Conservation (phyloP, 495 filamentous ascomycete genomes). For the Aspergillus ellipticus region DNA sequence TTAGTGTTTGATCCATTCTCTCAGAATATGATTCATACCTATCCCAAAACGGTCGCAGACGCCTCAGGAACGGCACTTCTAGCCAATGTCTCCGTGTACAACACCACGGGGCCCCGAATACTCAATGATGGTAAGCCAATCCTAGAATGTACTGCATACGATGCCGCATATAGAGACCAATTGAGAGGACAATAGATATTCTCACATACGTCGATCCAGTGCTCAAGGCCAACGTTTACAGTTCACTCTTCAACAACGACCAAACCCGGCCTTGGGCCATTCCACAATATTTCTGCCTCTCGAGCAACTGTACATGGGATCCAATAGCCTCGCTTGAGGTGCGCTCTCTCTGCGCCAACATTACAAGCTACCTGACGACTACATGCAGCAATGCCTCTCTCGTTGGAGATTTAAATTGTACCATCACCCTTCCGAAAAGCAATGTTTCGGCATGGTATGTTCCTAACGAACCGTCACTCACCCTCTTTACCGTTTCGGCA, state of each 20-base stretch:
- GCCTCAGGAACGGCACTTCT: too few relatives aligned
- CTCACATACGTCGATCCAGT: conserved; percentile 2
- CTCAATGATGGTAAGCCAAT: too few relatives aligned
- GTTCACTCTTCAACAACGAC: conserved; percentile 10
- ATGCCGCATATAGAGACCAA: too few relatives aligned
- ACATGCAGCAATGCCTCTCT: background rate
- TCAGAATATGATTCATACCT: too few relatives aligned
- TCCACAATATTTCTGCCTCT: conserved; percentile 13
- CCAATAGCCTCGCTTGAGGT: conserved; percentile 9
- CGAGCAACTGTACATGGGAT: conserved; percentile 20
- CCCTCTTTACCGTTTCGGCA: too few relatives aligned
- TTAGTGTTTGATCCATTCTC: too few relatives aligned
- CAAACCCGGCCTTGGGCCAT: conserved; percentile 9
- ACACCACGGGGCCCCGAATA: too few relatives aligned
- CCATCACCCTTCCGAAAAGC: conserved; percentile 1
- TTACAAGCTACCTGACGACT: conserved; percentile 8
- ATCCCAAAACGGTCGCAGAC: too few relatives aligned
- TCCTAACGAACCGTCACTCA: background rate
- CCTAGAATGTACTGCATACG: too few relatives aligned
- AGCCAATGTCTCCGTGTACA: too few relatives aligned
- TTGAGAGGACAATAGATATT: too few relatives aligned
- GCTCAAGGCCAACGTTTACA: conserved; percentile 15
- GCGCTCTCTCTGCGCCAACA: conserved; percentile 11
- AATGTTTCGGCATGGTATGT: background rate
- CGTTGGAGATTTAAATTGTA: conserved; percentile 1